These are phyloP conservation scores for Cercospora brassicicola DNA, from an alignment of 2,329 filamentous ascomycete species.

Conservation along the genomic window DNA sequence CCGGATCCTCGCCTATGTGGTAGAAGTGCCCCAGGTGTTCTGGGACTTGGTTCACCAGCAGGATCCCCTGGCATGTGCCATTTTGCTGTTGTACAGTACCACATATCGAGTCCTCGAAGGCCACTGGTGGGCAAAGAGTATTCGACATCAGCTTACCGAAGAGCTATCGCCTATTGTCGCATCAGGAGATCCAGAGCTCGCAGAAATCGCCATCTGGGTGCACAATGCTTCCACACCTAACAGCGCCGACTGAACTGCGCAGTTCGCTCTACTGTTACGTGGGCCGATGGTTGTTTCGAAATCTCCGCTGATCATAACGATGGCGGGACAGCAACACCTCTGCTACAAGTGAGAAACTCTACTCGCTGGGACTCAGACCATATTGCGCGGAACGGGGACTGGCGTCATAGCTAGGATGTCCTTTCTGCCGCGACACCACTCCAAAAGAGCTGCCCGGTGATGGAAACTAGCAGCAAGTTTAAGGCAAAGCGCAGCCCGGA, in stretches of 20 bases:
- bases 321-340: no score
- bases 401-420: no score
- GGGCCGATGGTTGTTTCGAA: no score
- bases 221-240: not conserved
- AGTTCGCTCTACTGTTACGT: no score
- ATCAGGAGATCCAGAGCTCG: conserved; percentile 18
- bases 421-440: no score
- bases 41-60: conserved; percentile 17
- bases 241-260: not conserved
- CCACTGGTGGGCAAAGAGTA: conserved; percentile 23
- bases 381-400: no score
- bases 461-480: no score
- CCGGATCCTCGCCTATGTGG: conserved; percentile 20
- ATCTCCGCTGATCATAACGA: no score
- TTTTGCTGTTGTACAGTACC: conserved; percentile 21
- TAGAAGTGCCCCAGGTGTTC: conserved; percentile 19
- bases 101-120: conserved; percentile 17
- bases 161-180: conserved; percentile 23
- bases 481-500: no score
- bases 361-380: no score
- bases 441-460: no score
- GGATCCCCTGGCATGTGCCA: conserved; percentile 21
- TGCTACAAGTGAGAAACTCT: no score
- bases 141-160: conserved; percentile 19
- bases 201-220: conserved; percentile 24